phyloP scores from a whole-genome alignment of 345 rosid genomes.

The Arabidopsis suecica region DNA sequence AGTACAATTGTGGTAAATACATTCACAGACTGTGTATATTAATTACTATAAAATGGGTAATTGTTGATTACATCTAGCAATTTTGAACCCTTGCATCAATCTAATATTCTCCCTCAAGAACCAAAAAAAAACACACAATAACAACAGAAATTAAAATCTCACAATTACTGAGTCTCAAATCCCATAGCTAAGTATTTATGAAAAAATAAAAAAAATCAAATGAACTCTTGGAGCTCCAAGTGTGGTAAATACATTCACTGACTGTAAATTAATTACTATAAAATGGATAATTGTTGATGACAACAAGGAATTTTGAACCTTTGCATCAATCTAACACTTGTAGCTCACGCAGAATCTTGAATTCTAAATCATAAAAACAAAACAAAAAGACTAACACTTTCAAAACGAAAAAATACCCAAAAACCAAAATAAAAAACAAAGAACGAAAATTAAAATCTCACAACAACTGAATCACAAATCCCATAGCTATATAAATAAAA shows the following conservation, averaged over 20 bases:
- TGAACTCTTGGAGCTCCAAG: too few relatives aligned
- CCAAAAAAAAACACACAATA: too few relatives aligned
- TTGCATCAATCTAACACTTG: slow-evolving; percentile 1
- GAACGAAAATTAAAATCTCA: slow-evolving; percentile 19
- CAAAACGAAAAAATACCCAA: background rate
- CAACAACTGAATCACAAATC: slow-evolving; percentile 30
- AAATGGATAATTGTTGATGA: background rate
- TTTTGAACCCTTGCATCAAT: too few relatives aligned
- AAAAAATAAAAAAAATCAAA: too few relatives aligned
- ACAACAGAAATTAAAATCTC: too few relatives aligned
- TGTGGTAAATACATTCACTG: background rate
- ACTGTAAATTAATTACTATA: background rate
- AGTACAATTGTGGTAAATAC: too few relatives aligned
- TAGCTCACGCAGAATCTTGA: background rate
- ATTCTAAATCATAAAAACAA: background rate
- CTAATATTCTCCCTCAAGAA: too few relatives aligned
- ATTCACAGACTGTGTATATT: too few relatives aligned
- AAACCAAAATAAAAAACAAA: background rate
- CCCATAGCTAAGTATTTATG: too few relatives aligned
- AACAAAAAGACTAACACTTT: background rate
- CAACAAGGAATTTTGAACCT: background rate
- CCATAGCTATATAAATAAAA: slow-evolving; percentile 27
- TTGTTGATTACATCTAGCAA: too few relatives aligned
- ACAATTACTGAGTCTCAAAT: too few relatives aligned
- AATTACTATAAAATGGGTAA: too few relatives aligned